Evolutionary conservation across 2,329 filamentous ascomycete species (phyloP), one percentile per base, ranked within the genome.

Genomic region (Claviceps lovelessii): DNA sequence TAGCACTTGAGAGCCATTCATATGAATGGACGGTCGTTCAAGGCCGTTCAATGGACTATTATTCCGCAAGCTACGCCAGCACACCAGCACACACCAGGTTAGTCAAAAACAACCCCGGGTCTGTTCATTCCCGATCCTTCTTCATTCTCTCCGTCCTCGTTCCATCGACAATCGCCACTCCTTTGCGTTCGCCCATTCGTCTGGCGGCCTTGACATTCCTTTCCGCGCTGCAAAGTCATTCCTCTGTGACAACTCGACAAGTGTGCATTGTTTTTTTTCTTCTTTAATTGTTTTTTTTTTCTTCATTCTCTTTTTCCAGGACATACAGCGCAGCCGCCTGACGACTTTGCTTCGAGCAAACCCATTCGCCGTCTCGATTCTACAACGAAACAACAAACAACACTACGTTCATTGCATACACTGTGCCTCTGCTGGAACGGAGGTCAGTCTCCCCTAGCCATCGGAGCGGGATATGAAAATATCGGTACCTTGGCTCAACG

Each of bases 151-250:
- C 45, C 45, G 13, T 23, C 15, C 33, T 17, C 45, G 35, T 50
- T 29, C 39, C 49, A 19, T 49, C 29, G 45, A 55, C 54, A n/a
- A 55, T n/a, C 42, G 46, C 13, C 54, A 49, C 54, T 55, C 54
- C 35, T 52, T 55, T 52, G n/a, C 23, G 6, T 11, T 17, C 47
- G n/a, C 15, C 8, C 33, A 17, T 15, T 15, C 39, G 39, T 53
- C 31, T 47, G 45, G 11, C 33, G 52, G 35, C 50, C 19, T 5
- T 35, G 50, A 53, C 54, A 23, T 39, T 55, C 54, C 8, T 53
- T 55, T 44, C 13, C 10, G 33, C 52, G 37, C 51, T 23, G 11
- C 23, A 5, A 42, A 35, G 23, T 44, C 41, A 45, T n/a, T 52
- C 11, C 3, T 52, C 39, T 17, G 11, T 5, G 37, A 42, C 49